Evolutionary conservation across 176 grass and related monocot genomes (phyloP).

Genomic region (Paspalum vaginatum): DNA sequence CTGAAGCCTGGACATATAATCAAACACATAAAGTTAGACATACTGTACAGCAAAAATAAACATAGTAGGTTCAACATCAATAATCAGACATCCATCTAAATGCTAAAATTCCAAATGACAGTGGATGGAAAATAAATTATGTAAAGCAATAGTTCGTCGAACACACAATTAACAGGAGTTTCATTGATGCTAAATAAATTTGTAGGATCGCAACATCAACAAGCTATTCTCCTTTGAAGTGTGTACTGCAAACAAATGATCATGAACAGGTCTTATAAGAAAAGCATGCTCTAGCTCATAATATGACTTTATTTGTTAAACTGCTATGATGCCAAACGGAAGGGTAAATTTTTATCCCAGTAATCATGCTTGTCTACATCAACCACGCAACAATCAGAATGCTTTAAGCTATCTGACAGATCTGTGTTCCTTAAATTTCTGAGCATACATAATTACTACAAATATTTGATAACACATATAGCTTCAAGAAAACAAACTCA

Average conservation of each 20-base stretch:
- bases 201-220: conserved; percentile 4
- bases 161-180: conserved; percentile 3
- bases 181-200: background rate
- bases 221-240: background rate
- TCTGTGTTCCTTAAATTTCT: conserved; percentile 24
- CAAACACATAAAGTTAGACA: conserved; percentile 44
- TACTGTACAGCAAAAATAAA: conserved; percentile 11
- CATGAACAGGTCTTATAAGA: background rate
- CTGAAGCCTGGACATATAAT: conserved; percentile 50
- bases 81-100: conserved; percentile 10
- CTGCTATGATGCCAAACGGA: background rate
- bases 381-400: background rate
- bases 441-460: background rate
- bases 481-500: conserved; percentile 16
- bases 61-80: conserved; percentile 15
- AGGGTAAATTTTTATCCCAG: conserved; percentile 18
- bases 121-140: conserved; percentile 6
- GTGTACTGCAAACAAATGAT: background rate
- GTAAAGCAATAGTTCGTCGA: background rate
- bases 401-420: background rate
- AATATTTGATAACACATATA: background rate
- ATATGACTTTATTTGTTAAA: background rate
- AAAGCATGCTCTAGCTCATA: background rate
- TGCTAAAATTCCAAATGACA: conserved; percentile 9
- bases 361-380: conserved; percentile 6